Evolutionary conservation across 2,329 filamentous ascomycete genomes (phyloP), one percentile per base, ranked within the genome.

Genomic region (Pestalotiopsis sp.): DNA sequence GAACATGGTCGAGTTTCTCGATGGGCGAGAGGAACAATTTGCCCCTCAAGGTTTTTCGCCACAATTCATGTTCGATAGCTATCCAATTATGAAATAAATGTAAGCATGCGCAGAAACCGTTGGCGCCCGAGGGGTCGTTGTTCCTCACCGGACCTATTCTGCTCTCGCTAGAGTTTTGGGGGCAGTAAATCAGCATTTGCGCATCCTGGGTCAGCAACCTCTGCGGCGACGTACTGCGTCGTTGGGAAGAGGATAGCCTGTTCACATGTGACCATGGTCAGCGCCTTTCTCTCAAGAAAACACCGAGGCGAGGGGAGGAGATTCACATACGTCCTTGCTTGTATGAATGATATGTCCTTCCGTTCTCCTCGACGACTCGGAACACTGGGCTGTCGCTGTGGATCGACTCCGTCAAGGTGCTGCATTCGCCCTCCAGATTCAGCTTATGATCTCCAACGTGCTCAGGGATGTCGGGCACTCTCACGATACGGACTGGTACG

Each of bases 291-390:
- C 31, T 6, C 23, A 41, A 63, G 23, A 49, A 13, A 56, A 17
- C 36, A 36, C n/a, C n/a, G n/a, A 39, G 17, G 20, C n/a, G 20
- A 23, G 13, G n/a, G 13, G 20, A 23, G 60, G 31, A 65, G 20
- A 17, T 14, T n/a, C n/a, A 70, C 69, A 41, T 67, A 70, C 69
- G 67, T 20, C 69, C 69, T 27, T 63, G 64, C 60, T 70, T 70
- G 38, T 70, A 70, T 11, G 67, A 69, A 57, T 70, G 69, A 38
- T 70, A 70, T 5, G 69, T 70, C 57, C 69, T 23, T 11, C 69
- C 69, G 41, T 70, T 69, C 45, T 70, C 69, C 52, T 70, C 67
- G 52, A 70, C 57, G 23, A 70, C 64, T 13, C 61, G 38, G 45
- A 66, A 70, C 7, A 70, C 69, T n/a, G 66, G 56, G n/a, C 58